These are phyloP conservation scores for Colletotrichum sp. DNA, from an alignment of 2,329 filamentous ascomycete species.

Conservation along the genomic window DNA sequence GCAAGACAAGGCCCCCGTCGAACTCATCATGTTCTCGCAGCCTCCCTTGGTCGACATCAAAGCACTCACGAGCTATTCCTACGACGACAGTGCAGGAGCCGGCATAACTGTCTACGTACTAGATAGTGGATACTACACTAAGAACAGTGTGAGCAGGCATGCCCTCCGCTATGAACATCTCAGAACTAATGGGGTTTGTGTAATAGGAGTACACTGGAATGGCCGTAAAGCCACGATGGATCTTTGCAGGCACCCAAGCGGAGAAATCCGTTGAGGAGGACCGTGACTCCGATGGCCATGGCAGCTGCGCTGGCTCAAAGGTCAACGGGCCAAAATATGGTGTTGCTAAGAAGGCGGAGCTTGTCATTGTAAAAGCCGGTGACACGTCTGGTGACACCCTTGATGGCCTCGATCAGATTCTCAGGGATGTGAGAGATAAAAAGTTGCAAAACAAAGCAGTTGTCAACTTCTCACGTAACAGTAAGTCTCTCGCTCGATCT, in stretches of 20 bases:
- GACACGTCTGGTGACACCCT: not conserved
- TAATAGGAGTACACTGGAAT: not conserved
- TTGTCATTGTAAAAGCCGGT: not conserved
- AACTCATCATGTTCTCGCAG: not conserved
- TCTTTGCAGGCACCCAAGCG: not conserved
- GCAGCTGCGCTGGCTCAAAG: not conserved
- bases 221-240: not conserved
- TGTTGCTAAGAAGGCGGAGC: not conserved
- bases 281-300: not conserved
- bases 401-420: not conserved
- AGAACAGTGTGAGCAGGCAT: not conserved
- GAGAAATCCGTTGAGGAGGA: not conserved
- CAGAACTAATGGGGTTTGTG: not conserved
- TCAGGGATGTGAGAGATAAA: not conserved
- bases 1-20: not conserved
- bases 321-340: not conserved
- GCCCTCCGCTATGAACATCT: accelerated
- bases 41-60: not conserved
- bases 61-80: not conserved
- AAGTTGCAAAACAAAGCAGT: not conserved
- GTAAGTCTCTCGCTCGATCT: too few species aligned
- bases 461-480: not conserved
- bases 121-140: not conserved
- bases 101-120: not conserved
- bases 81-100: not conserved